Evolutionary conservation across 495 filamentous ascomycete genomes (phyloP), one percentile per base, ranked within the genome.

Genomic region (Astrothelium subdiscretum): DNA sequence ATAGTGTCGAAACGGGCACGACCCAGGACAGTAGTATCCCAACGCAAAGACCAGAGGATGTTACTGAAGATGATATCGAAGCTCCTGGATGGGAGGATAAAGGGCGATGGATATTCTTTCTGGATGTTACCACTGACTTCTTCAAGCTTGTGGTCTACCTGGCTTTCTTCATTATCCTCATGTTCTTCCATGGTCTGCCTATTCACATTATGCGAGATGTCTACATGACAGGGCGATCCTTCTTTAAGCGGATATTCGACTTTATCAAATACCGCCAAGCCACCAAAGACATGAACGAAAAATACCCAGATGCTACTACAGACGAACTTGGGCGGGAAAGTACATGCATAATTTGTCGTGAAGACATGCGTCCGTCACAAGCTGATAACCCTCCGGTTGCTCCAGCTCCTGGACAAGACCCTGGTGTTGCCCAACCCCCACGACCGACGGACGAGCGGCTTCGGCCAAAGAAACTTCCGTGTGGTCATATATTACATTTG

Each of bases 11-110:
- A 59, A 74, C 69, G 40, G 77, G 73, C 62, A 72, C 73, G 38
- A 79, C 61, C 65, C 73, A 73, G 15, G 70, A 78, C 26, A 69
- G 77, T 60, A 74, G 77, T 29, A 29, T 54, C 10, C n/a, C 59
- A 12, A 29, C 62, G 15, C 61, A 63, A n/a, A 79, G 81, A 48
- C 71, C 62, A 59, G 69, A 69, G 31, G 68, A 77, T 44, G 81
- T 96, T n/a, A 87, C 95, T 58, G 90, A 95, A 70, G 85, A 92
- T 71, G 92, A 97, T 66, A 83, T 95, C 29, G 94, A 97, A 70
- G 87, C 96, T 8, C 88, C 91, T 1, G 94, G 94, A 20, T 98
- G 94, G 94, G 94, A 97, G 71, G 86, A 91, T 60, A 98, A 97
- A 73, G 90, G 94, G 22, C 87, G 90, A 59, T 97, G 90, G 87